Evolutionary conservation across 495 filamentous ascomycete species (phyloP).

Genomic region (Talaromyces stipitatus): DNA sequence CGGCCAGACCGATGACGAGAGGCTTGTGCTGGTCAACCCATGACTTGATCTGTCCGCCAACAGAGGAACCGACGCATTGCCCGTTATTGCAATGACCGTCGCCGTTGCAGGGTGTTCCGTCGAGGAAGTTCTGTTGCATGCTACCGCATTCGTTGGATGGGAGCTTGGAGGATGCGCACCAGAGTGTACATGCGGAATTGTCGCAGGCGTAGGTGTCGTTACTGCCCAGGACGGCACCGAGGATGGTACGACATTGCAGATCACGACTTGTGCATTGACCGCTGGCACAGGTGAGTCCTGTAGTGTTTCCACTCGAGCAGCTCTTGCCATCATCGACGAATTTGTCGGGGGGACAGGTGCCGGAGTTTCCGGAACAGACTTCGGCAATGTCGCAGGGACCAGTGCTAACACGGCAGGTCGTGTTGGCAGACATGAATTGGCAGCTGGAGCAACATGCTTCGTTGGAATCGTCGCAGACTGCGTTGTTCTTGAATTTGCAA

Average conservation of each 20-base stretch:
- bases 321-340: constrained; percentile 60
- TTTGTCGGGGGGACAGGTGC: constrained; percentile 66
- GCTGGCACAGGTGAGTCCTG: constrained; percentile 70
- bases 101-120: constrained; percentile 80
- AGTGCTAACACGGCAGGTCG: constrained; percentile 71
- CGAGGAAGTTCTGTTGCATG: constrained; percentile 88
- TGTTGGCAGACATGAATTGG: constrained; percentile 57
- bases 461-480: constrained; percentile 84
- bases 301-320: constrained; percentile 48
- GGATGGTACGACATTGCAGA: constrained; percentile 78
- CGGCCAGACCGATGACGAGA: constrained; percentile 66
- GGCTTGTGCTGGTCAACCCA: constrained; percentile 67
- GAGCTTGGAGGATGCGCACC: constrained; percentile 67
- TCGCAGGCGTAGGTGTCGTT: constrained; percentile 83
- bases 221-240: constrained; percentile 66
- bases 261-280: constrained; percentile 94
- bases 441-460: constrained; percentile 84
- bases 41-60: constrained; percentile 49
- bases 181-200: constrained; percentile 60
- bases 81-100: constrained; percentile 75
- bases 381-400: constrained; percentile 80
- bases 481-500: constrained; percentile 71
- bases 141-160: constrained; percentile 56
- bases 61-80: constrained; percentile 55
- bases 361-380: constrained; percentile 64